Percentiles rank a stretch among this genome's conserved stretches.
Evolutionary conservation across 75 land plant species (phyloP).

Genomic region (Chamaecyparis obtusa): DNA sequence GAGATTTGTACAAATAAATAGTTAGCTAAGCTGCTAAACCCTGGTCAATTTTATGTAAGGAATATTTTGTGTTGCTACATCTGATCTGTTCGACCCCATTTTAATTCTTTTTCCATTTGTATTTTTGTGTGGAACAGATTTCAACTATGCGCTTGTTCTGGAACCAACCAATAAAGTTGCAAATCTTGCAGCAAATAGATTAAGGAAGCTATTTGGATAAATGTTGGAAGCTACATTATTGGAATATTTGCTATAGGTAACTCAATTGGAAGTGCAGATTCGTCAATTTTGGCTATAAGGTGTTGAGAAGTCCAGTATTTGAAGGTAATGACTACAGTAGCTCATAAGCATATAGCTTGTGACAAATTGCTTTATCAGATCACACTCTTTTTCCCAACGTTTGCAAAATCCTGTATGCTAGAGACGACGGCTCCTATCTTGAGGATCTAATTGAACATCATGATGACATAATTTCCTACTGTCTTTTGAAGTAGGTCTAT

Average conservation of each 20-base stretch:
- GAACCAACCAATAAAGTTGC: conserved; percentile 92
- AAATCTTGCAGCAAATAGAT: conserved; percentile 41
- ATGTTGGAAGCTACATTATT: neutral
- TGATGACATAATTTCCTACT: neutral
- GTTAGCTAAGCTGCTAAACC: neutral
- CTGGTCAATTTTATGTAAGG: neutral
- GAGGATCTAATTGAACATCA: neutral
- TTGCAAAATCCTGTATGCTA: neutral
- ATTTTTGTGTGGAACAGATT: conserved; percentile 50
- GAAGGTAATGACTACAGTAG: neutral
- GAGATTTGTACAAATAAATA: neutral
- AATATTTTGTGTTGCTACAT: neutral
- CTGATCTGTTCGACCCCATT: neutral
- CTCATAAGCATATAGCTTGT: conserved; percentile 1
- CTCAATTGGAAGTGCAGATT: neutral
- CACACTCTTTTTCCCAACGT: neutral
- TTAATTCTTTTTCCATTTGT: neutral
- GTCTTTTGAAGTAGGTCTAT: neutral
- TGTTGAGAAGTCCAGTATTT: neutral
- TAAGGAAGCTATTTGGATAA: conserved; percentile 57
- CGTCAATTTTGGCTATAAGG: neutral
- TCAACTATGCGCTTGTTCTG: conserved; percentile 71
- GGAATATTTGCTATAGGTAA: conserved; percentile 9
- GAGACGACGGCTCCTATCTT: neutral
- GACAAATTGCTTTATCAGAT: neutral